These are phyloP conservation scores for Cystobasidium sp. DNA, from an alignment of 1,284 basidiomycete genomes.

Conservation along the genomic window DNA sequence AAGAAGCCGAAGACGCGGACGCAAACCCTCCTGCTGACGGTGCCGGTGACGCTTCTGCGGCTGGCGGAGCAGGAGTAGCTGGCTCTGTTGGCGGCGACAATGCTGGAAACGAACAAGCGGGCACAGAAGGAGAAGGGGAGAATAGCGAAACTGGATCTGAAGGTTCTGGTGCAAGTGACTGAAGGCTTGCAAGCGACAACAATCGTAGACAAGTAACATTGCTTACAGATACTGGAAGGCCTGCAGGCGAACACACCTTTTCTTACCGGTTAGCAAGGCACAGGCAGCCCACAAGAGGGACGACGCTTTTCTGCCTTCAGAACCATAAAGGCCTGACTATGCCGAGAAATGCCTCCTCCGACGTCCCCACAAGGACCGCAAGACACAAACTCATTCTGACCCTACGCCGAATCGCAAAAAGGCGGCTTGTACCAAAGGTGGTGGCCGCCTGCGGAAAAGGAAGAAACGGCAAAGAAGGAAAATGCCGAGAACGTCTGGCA, in stretches of 20 bases:
- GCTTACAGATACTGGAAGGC: not conserved
- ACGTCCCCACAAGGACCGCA: no score
- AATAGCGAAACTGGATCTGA: constrained; percentile 53
- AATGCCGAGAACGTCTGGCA: no score
- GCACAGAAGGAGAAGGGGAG: constrained; percentile 53
- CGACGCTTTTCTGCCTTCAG: no score
- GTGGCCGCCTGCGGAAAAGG: no score
- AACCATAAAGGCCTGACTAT: no score
- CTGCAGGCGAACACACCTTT: not conserved
- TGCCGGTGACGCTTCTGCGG: constrained; percentile 8
- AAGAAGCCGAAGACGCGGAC: constrained; percentile 7
- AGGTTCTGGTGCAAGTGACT: constrained; percentile 47
- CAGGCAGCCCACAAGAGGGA: no score
- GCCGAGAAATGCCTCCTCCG: no score
- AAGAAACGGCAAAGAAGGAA: no score
- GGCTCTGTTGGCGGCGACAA: constrained; percentile 47
- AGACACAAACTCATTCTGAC: no score
- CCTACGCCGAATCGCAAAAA: no score
- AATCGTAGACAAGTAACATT: not conserved
- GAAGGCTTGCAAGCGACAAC: no score
- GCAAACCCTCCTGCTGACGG: constrained; percentile 53
- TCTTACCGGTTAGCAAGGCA: not conserved
- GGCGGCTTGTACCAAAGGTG: no score
- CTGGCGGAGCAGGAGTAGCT: constrained; percentile 3
- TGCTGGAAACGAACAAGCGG: constrained; percentile 49